These are phyloP conservation scores for Nitzschia inconspicua DNA, from an alignment of 108 stramenopile genomes.

Conservation along the genomic window DNA sequence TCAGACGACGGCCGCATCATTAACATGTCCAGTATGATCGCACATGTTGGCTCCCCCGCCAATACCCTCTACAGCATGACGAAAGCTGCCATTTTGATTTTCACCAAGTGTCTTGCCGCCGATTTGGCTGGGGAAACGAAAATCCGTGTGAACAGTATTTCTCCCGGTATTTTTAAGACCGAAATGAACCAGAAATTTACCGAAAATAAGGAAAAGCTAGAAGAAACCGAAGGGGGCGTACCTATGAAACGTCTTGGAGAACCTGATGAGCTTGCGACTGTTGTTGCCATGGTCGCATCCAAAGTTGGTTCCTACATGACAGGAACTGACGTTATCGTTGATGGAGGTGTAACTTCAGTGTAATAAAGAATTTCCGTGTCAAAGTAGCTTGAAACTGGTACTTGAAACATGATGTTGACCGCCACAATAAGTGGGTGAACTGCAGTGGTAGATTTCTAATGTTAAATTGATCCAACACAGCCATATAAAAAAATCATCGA, in stretches of 20 bases:
- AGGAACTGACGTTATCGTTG: not conserved
- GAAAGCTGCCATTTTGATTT: not conserved
- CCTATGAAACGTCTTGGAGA: not conserved
- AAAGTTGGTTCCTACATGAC: not conserved
- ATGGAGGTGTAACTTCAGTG: not conserved
- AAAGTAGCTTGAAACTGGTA: too few relatives aligned
- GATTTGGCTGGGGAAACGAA: not conserved
- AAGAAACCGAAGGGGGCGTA: not conserved
- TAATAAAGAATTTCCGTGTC: too few relatives aligned
- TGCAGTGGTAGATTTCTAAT: too few relatives aligned
- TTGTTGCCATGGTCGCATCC: not conserved
- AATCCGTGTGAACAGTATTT: not conserved
- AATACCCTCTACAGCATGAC: conserved; percentile 1
- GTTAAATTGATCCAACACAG: too few relatives aligned
- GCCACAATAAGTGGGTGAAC: too few relatives aligned
- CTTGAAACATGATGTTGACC: too few relatives aligned
- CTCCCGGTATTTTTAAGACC: not conserved
- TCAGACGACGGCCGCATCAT: not conserved
- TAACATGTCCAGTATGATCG: not conserved
- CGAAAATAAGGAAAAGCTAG: not conserved
- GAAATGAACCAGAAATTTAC: not conserved
- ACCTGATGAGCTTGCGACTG: not conserved
- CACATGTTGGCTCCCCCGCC: not conserved
- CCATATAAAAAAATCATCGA: too few relatives aligned
- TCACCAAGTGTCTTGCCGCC: not conserved